These are phyloP conservation scores for Trichocladium uniseriatum DNA, from an alignment of 495 filamentous ascomycete genomes.

Conservation along the genomic window DNA sequence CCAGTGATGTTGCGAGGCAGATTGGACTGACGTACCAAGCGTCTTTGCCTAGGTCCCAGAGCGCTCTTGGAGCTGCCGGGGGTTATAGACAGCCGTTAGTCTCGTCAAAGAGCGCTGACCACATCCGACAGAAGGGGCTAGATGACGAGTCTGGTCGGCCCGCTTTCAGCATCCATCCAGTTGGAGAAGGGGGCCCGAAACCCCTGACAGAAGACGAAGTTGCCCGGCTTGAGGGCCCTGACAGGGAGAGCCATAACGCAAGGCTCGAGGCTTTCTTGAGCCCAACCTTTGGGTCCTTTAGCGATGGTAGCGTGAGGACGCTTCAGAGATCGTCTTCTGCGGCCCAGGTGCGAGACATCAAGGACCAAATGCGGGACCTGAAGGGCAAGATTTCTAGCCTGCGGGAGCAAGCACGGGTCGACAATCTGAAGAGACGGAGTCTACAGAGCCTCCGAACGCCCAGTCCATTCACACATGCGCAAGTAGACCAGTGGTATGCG, in stretches of 20 bases:
- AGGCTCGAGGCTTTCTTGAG: slow-evolving; percentile 30
- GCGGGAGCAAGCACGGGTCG: slow-evolving; percentile 71
- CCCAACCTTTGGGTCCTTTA: slow-evolving; percentile 29
- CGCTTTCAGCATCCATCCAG: slow-evolving; percentile 13
- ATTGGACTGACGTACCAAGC: slow-evolving; percentile 28
- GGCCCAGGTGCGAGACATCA: slow-evolving; percentile 70
- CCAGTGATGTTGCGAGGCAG: slow-evolving; percentile 37
- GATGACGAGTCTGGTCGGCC: slow-evolving; percentile 15
- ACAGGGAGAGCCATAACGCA: slow-evolving; percentile 19
- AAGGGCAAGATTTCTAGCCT: slow-evolving; percentile 84
- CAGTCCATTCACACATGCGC: slow-evolving; percentile 72
- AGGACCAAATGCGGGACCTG: slow-evolving; percentile 87
- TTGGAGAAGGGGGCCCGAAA: slow-evolving; percentile 23
- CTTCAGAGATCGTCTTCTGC: slow-evolving; percentile 46
- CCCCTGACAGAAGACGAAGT: slow-evolving; percentile 34
- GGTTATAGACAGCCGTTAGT: slow-evolving; percentile 38
- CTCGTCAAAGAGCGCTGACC: slow-evolving; percentile 31
- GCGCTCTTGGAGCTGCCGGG: slow-evolving; percentile 40
- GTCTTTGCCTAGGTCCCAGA: slow-evolving; percentile 35
- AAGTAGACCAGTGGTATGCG: slow-evolving; percentile 59
- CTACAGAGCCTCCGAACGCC: slow-evolving; percentile 74
- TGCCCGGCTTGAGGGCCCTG: slow-evolving; percentile 20
- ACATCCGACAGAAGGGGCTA: slow-evolving; percentile 21
- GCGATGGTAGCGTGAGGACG: slow-evolving; percentile 20
- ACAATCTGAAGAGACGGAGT: slow-evolving; percentile 73